Evolutionary conservation across 148 eudicot genomes (phyloP).

Genomic region (Rheum nobile): DNA sequence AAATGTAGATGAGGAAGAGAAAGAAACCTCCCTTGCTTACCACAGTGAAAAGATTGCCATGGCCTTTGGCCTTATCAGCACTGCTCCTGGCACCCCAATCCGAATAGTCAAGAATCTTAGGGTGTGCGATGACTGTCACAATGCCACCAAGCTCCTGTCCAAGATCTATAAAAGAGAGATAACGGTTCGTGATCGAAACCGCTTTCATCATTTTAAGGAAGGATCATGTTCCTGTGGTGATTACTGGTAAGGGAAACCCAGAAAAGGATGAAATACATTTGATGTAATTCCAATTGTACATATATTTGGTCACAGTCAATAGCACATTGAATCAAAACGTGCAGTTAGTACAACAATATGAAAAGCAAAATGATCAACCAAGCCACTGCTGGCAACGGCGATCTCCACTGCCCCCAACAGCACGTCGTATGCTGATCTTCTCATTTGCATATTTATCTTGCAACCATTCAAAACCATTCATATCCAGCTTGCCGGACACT

Average conservation of each 20-base stretch:
- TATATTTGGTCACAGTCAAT: background rate
- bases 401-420: constrained; percentile 75
- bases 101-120: constrained; percentile 28
- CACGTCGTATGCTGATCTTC: constrained; percentile 78
- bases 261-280: background rate
- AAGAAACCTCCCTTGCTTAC: constrained; percentile 15
- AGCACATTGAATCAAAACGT: background rate
- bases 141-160: constrained; percentile 22
- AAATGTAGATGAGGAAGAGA: constrained; percentile 20
- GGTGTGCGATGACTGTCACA: constrained; percentile 30
- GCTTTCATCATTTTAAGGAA: constrained; percentile 26
- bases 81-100: constrained; percentile 18
- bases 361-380: constrained; percentile 30
- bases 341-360: background rate
- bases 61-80: constrained; percentile 24
- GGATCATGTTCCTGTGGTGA: constrained; percentile 32
- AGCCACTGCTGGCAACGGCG: constrained; percentile 82
- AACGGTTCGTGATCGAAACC: constrained; percentile 23
- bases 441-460: constrained; percentile 89
- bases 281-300: background rate
- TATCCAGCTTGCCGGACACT: constrained; percentile 89
- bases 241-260: constrained; percentile 23
- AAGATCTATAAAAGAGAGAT: constrained; percentile 21
- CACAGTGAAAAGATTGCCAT: constrained; percentile 35
- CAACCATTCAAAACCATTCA: constrained; percentile 77